Base-by-base conservation (phyloP, 192 early-diverging fungal species). In the Piromyces finnis region DNA sequence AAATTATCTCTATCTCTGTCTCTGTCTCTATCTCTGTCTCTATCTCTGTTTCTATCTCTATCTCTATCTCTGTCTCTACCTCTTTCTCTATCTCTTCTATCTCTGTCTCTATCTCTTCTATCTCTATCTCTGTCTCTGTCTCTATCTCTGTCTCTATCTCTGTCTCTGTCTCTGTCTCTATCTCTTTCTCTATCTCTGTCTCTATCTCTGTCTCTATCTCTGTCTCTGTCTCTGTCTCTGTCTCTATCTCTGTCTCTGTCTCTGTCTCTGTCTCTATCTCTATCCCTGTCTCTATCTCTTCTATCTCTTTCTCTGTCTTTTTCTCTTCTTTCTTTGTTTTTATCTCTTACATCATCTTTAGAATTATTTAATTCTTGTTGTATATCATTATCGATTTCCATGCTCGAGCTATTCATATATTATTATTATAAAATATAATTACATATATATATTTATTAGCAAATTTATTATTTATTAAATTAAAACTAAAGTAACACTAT, bases 211-310 rank as follows among this genome's bases (percentile, higher is more conserved):
- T 88, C 87, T 39, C 83, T 80, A 79, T 85, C 85, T 77, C 39
- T 82, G 32, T 79, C 78, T 79, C 82, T 80, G 39, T 82, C 82
- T 37, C 80, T 32, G 29, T 84, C 83, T 79, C 82, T 82, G 29
- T 86, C 87, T 39, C 78, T 86, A 13, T 78, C 78, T 59, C 84
- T 80, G 30, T 84, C 84, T 81, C 85, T 85, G 79, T 88, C 84
- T n/a, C 39, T 35, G 80, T 88, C 84, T n/a, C 39, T 35, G 7
- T 85, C 81, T 28, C 77, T 27, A 83, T 80, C 51, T 29, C 82
- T 77, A 11, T 79, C 82, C 29, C 86, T 83, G 80, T 87, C 37
- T 39, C 11, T 39, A 39, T 39, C 37, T 39, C 15, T 39, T 39
- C 30, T 32, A 32, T 32, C 30, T 32, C 30, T 32, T 32, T 32